Conservation (phyloP, 108 stramenopile species). For the Asterionellopsis glacialis region DNA sequence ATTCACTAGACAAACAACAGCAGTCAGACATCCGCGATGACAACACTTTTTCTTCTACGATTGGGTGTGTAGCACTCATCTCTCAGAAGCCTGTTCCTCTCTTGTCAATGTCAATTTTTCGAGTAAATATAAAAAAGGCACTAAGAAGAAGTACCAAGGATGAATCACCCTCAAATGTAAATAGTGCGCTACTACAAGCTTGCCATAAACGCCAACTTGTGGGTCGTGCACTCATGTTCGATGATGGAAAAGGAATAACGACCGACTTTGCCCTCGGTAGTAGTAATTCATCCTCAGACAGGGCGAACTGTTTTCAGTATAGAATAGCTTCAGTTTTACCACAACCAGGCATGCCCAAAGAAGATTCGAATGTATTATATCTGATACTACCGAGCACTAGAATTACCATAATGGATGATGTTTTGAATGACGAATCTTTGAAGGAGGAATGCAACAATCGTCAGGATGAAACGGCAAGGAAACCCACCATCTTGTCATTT, state of each 20-base stretch:
- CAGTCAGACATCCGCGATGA: too few species aligned
- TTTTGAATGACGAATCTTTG: background rate
- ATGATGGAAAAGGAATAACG: background rate
- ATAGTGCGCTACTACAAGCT: background rate
- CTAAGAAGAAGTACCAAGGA: too few species aligned
- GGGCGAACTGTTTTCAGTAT: too few species aligned
- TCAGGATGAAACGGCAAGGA: background rate
- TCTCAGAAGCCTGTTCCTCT: too few species aligned
- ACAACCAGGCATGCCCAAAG: background rate
- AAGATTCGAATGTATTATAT: background rate
- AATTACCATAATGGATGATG: background rate
- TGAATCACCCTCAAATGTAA: too few species aligned
- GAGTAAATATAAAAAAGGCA: too few species aligned
- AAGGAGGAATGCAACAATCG: background rate
- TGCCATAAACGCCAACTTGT: constrained; percentile 1
- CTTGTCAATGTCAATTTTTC: too few species aligned
- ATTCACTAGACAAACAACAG: too few species aligned
- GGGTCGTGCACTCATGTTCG: background rate
- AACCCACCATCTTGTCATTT: background rate
- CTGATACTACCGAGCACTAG: background rate
- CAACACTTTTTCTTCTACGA: too few species aligned
- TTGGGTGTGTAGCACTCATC: too few species aligned
- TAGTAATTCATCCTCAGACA: too few species aligned
- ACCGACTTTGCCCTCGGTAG: too few species aligned
- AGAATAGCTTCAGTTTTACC: background rate